These are phyloP conservation scores for Pseudopediastrum boryanum DNA, from an alignment of 139 green algal genomes.

Conservation along the genomic window DNA sequence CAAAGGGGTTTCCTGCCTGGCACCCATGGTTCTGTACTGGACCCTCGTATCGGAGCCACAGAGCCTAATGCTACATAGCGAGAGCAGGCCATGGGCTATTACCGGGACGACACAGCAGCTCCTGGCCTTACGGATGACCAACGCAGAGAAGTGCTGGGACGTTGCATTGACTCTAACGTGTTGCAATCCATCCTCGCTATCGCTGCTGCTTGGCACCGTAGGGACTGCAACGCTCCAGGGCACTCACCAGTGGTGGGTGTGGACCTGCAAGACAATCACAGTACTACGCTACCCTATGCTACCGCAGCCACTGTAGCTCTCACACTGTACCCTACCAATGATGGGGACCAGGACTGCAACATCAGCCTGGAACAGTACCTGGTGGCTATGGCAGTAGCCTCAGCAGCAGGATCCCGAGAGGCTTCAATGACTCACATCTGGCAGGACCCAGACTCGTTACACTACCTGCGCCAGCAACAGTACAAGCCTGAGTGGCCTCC, in stretches of 20 bases:
- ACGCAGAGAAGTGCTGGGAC: neutral
- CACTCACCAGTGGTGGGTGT: neutral
- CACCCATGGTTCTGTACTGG: neutral
- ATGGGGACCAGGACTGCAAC: too few species aligned
- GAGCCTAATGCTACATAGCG: constrained; percentile 7
- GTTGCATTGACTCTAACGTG: constrained; percentile 2
- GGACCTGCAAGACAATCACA: neutral
- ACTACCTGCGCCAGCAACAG: neutral
- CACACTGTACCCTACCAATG: too few species aligned
- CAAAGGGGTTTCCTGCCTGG: constrained; percentile 6
- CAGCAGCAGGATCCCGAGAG: neutral
- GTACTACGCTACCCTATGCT: neutral
- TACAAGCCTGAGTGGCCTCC: neutral
- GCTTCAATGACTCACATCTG: constrained; percentile 26
- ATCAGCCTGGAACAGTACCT: too few species aligned
- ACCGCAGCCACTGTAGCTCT: neutral
- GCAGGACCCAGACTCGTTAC: neutral
- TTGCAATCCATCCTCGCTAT: neutral
- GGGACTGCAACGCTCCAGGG: neutral
- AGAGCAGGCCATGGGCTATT: constrained; percentile 7
- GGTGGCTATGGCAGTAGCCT: too few species aligned
- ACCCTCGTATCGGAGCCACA: neutral
- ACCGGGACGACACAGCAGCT: neutral
- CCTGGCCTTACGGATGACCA: neutral
- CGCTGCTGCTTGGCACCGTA: neutral